A percentile compares a stretch with the other conserved stretches of the same genome.
phyloP scores from a whole-genome alignment of 108 stramenopile species.

The Skeletonema grethae region DNA sequence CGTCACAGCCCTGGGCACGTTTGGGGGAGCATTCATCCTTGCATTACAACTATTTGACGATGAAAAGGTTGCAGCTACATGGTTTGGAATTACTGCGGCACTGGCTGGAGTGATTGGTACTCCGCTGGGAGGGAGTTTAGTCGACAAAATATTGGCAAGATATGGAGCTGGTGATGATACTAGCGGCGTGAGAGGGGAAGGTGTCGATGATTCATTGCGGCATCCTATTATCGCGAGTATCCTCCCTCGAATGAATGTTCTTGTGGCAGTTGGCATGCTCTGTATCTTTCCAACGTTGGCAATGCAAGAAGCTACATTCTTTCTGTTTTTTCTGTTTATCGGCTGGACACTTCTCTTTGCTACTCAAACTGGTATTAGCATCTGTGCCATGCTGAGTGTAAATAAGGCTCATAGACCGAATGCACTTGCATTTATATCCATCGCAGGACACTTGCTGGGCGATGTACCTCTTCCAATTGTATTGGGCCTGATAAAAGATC shows the following conservation, averaged over 20 bases:
- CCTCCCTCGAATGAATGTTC: slow-evolving; percentile 41
- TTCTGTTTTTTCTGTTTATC: slow-evolving; percentile 43
- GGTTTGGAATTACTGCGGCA: slow-evolving; percentile 49
- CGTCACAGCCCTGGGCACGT: slow-evolving; percentile 43
- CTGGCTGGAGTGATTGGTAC: slow-evolving; percentile 36
- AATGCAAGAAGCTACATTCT: slow-evolving; percentile 43
- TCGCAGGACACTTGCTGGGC: slow-evolving; percentile 39
- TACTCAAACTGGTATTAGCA: slow-evolving; percentile 44
- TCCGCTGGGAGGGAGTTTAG: slow-evolving; percentile 38
- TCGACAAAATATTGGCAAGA: slow-evolving; percentile 31
- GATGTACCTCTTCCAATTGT: slow-evolving; percentile 50
- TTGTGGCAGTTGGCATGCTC: slow-evolving; percentile 21
- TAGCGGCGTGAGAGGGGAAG: slow-evolving; percentile 18
- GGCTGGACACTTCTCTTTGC: slow-evolving; percentile 53
- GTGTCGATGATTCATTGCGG: slow-evolving; percentile 32
- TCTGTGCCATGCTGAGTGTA: slow-evolving; percentile 45
- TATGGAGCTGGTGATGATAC: neutral
- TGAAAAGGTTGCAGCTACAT: slow-evolving; percentile 35
- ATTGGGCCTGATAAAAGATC: slow-evolving; percentile 44
- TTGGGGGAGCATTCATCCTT: slow-evolving; percentile 43
- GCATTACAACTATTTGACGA: slow-evolving; percentile 47
- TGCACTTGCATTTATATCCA: slow-evolving; percentile 47
- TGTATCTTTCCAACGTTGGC: slow-evolving; percentile 44
- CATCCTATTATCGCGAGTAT: slow-evolving; percentile 36
- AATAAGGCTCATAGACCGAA: slow-evolving; percentile 48